Conservation (phyloP, 352 stramenopile genomes). For the Pythium scleroteichum region DNA sequence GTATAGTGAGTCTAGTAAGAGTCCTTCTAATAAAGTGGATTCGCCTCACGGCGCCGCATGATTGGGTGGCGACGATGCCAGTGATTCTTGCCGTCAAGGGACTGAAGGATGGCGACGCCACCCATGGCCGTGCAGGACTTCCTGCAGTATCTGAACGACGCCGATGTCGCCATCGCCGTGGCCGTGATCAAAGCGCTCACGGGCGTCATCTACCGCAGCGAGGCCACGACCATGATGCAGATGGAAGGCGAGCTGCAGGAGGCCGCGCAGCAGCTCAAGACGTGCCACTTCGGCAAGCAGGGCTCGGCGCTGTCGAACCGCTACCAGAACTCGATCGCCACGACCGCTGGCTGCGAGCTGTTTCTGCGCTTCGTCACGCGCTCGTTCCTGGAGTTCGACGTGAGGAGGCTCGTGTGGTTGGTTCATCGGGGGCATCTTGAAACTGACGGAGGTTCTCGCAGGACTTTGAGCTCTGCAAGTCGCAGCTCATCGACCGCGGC, state of each 20-base stretch:
- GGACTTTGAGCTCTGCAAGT: conserved; percentile 92
- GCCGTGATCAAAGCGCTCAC: conserved; percentile 94
- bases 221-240: conserved; percentile 96
- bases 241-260: conserved; percentile 92
- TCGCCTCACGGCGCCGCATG: background rate
- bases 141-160: conserved; percentile 65
- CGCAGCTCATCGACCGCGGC: conserved; percentile 89
- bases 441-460: conserved; percentile 10
- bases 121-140: conserved; percentile 72
- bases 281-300: conserved; percentile 42
- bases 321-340: conserved; percentile 88
- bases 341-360: conserved; percentile 90
- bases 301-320: conserved; percentile 40
- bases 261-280: conserved; percentile 71
- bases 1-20: background rate
- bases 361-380: conserved; percentile 94
- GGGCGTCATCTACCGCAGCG: conserved; percentile 88
- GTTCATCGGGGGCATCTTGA: no score
- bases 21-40: conserved; percentile 30
- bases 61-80: conserved; percentile 17
- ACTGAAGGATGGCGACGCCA: background rate
- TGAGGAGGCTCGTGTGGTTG: conserved; percentile 22
- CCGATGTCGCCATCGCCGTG: conserved; percentile 89
- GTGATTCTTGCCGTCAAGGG: background rate
- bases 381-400: conserved; percentile 88